A percentile compares a stretch with the other conserved stretches of the same genome.
Conservation (phyloP, 23 red algal species). For the Cyanidiococcus yangmingshanensis region DNA sequence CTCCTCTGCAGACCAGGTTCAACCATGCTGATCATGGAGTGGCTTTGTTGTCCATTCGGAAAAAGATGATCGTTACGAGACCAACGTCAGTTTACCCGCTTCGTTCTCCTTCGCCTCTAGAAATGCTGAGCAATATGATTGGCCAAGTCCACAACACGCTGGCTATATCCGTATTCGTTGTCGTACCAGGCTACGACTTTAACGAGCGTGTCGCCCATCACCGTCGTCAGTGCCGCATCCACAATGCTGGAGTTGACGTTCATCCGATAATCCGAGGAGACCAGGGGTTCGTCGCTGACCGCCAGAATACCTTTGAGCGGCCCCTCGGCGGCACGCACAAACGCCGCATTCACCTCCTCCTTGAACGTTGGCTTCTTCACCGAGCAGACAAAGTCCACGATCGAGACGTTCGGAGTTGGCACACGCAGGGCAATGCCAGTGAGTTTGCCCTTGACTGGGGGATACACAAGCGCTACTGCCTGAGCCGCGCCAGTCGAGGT, state of each 20-base stretch:
- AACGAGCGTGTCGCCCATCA: conserved; percentile 90
- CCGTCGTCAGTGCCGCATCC: conserved; percentile 86
- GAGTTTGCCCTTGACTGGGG: conserved; percentile 74
- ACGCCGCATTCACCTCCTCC: conserved; percentile 96
- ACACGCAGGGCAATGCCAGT: conserved; percentile 96
- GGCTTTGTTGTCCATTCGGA: no score
- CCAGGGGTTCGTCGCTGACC: conserved; percentile 88
- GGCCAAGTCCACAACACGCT: conserved; percentile 73
- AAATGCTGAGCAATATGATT: conserved; percentile 48
- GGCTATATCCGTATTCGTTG: conserved; percentile 91
- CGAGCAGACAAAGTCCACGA: conserved; percentile 81
- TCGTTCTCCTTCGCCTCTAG: background rate
- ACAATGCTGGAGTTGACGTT: conserved; percentile 70
- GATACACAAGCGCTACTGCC: conserved; percentile 79
- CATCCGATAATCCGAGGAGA: conserved; percentile 74
- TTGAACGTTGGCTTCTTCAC: conserved; percentile 89
- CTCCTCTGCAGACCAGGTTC: no score
- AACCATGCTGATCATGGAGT: no score
- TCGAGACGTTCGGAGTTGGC: conserved; percentile 77
- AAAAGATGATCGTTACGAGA: no score
- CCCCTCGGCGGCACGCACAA: conserved; percentile 67
- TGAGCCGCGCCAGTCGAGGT: conserved; percentile 95
- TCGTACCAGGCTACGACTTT: conserved; percentile 99
- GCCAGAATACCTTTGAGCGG: conserved; percentile 87
- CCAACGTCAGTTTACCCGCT: background rate